Conservation (phyloP, 768 basidiomycete species). For the Suillus spraguei region DNA sequence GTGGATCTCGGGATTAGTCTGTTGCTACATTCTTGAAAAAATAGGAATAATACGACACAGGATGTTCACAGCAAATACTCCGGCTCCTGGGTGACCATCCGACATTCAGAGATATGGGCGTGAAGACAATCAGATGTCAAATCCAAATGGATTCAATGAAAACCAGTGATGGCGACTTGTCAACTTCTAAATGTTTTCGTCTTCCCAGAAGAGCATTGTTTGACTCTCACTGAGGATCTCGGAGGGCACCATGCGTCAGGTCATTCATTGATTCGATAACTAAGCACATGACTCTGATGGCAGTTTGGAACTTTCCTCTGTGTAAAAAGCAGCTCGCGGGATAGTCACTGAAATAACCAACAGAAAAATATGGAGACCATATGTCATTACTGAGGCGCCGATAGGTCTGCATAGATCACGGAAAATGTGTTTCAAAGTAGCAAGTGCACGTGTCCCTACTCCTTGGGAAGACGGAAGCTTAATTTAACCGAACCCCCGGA, state of each 20-base stretch:
- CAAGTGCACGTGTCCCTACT: background rate
- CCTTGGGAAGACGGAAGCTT: slow-evolving; percentile 19
- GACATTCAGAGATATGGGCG: slow-evolving; percentile 8
- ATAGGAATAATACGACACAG: slow-evolving; percentile 14
- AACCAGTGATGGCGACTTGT: background rate
- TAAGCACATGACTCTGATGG: slow-evolving; percentile 15
- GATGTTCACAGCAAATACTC: slow-evolving; percentile 15
- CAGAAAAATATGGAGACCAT: slow-evolving; percentile 14
- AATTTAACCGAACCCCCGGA: background rate
- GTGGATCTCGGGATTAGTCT: slow-evolving; percentile 23
- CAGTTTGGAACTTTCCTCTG: slow-evolving; percentile 4
- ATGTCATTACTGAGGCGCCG: slow-evolving; percentile 2
- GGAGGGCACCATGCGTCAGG: background rate
- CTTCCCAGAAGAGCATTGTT: slow-evolving; percentile 5
- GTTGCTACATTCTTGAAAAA: slow-evolving; percentile 7
- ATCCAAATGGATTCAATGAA: background rate
- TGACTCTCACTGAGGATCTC: slow-evolving; percentile 2
- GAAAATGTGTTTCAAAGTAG: slow-evolving; percentile 5
- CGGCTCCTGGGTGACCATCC: slow-evolving; percentile 19
- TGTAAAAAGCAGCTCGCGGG: slow-evolving; percentile 13
- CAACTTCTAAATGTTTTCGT: background rate
- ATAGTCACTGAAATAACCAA: slow-evolving; percentile 18
- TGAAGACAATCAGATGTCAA: background rate
- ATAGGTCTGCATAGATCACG: slow-evolving; percentile 17
- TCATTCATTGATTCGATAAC: background rate